Conservation (phyloP, 345 rosid species). For the Alliaria petiolata region DNA sequence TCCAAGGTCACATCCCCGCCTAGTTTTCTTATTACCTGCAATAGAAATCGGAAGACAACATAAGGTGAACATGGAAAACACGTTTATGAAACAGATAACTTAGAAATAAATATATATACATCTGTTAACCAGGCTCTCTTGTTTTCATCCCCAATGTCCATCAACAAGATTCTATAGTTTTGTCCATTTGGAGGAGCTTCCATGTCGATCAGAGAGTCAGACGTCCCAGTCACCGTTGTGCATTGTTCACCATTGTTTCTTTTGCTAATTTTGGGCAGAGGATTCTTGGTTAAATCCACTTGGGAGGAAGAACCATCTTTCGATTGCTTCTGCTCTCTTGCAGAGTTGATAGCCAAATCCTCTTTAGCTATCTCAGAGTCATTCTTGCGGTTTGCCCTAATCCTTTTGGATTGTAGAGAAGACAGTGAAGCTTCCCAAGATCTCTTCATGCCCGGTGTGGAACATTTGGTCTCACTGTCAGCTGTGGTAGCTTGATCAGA, state of each 20-base stretch:
- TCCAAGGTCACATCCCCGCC: constrained; percentile 57
- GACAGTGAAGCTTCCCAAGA: constrained; percentile 72
- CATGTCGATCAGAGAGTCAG: constrained; percentile 23
- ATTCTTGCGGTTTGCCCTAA: constrained; percentile 52
- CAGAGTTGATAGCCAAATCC: constrained; percentile 20
- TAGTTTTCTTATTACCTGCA: constrained; percentile 65
- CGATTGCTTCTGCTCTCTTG: constrained; percentile 20
- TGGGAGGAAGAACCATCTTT: constrained; percentile 17
- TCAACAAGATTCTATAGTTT: constrained; percentile 57
- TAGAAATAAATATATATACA: constrained; percentile 37
- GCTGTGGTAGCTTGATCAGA: constrained; percentile 33
- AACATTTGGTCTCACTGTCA: constrained; percentile 36
- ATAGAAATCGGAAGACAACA: not conserved
- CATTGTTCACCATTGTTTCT: constrained; percentile 30
- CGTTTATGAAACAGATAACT: not conserved
- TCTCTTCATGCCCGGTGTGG: constrained; percentile 45
- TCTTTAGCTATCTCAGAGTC: constrained; percentile 31
- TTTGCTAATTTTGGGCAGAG: constrained; percentile 20
- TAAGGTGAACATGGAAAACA: not conserved
- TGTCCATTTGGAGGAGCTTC: constrained; percentile 31
- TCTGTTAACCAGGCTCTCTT: constrained; percentile 61
- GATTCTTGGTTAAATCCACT: constrained; percentile 29
- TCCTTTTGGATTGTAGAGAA: constrained; percentile 70
- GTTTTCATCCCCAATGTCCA: constrained; percentile 67
- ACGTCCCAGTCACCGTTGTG: constrained; percentile 7